phyloP scores from a whole-genome alignment of 257 asterid genomes.

The Solanum verrucosum region DNA sequence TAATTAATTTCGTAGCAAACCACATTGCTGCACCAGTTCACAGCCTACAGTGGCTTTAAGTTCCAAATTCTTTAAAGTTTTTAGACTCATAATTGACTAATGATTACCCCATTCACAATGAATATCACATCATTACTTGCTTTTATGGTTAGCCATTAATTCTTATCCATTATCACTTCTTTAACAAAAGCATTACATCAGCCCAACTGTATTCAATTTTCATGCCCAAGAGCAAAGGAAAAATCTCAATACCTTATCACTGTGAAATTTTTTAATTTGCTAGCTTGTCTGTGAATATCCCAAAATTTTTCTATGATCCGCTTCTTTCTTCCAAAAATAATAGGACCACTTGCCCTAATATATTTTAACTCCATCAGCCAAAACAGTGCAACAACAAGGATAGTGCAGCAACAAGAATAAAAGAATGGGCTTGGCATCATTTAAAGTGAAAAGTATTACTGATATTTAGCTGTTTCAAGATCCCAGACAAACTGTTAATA shows the following conservation, averaged over 20 bases:
- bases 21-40: background rate
- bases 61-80: background rate
- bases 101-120: background rate
- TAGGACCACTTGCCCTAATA: background rate
- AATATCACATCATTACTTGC: background rate
- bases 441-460: background rate
- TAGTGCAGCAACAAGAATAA: background rate
- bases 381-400: background rate
- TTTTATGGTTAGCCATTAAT: background rate
- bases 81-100: background rate
- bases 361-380: background rate
- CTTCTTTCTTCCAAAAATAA: background rate
- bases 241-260: background rate
- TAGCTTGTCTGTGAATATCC: background rate
- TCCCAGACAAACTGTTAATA: background rate
- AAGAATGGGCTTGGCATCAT: too few species aligned
- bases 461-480: background rate
- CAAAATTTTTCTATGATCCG: background rate
- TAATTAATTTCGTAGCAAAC: background rate
- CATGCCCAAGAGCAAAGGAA: background rate
- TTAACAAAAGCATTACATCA: background rate
- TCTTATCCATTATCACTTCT: background rate
- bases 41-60: background rate
- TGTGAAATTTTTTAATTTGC: background rate
- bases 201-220: background rate